Base-by-base conservation (phyloP, 192 early-diverging fungal species). In the Podila clonocystis region DNA sequence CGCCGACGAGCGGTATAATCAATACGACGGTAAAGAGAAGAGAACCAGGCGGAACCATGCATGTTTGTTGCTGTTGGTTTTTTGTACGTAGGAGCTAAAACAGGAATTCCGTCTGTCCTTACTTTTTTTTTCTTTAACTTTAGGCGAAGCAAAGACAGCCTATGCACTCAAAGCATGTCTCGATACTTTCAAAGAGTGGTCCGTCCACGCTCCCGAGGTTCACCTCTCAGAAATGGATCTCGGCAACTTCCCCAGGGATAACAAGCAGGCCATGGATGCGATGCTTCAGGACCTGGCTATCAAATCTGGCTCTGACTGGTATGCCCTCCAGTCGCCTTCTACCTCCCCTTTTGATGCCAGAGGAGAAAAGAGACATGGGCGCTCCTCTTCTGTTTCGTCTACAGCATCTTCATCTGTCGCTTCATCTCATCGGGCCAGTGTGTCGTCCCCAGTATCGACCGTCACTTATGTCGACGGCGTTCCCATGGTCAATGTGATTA, bases 251-350 rank as follows among this genome's bases (percentile, higher is more conserved):
- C 77, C 77, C 24, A 80, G 52, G 58, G 77, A 80, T 45, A 80
- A 68, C 62, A 80, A 80, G 28, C 66, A 73, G 55, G 77, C 70
- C 49, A 73, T 73, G 66, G 70, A 80, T 55, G 77, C 77, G 4
- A 68, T 80, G 70, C 45, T 80, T 5, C 36, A 80, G 48, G 67
- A 73, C 34, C 19, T 80, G 29, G 77, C 77, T 17, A 28, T 55
- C 52, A 80, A 80, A 11, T 58, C 77, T 9, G 70, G 70, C 30
- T 80, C 77, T 12, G 77, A 80, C 29, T 80, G 77, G 77, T 80
- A 69, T 33, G 31, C 33, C 4, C 66, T 80, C 2, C 77, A 80
- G 49, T 49, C 75, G 3, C 58, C 74, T 1, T 11, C 52, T 9
- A 12, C 22, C 0, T 45, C 41, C 13, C 17, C 41, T 45, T 2